A percentile compares a stretch with the other conserved stretches of the same genome.
Evolutionary conservation across 2,329 filamentous ascomycete species (phyloP).

Genomic region (Fusarium pseudonygamai): DNA sequence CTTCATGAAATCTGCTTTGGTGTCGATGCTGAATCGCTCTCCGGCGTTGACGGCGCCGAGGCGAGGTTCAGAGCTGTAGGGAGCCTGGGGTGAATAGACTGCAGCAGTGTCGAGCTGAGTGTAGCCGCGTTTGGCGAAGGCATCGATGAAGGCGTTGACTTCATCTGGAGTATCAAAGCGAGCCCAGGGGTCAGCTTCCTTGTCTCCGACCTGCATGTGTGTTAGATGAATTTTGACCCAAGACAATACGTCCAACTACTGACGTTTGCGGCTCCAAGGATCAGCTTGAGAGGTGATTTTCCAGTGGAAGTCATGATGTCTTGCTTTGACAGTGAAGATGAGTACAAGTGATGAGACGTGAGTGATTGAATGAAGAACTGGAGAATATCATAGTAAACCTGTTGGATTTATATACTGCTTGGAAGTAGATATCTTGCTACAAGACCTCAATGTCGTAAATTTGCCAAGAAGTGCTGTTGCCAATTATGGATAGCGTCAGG

Average conservation of each 20-base stretch:
- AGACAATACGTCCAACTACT: background rate
- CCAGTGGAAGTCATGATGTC: background rate
- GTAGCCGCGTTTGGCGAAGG: constrained; percentile 40
- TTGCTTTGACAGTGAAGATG: background rate
- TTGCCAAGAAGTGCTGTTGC: constrained; percentile 10
- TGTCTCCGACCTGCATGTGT: constrained; percentile 34
- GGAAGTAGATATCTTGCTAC: background rate
- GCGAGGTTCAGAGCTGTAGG: constrained; percentile 44
- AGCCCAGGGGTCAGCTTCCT: constrained; percentile 28
- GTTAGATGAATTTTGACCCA: background rate
- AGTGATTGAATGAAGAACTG: too few species aligned
- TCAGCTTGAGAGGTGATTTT: constrained; percentile 21
- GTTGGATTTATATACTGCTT: background rate
- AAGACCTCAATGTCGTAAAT: too few species aligned
- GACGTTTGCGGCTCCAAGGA: constrained; percentile 28
- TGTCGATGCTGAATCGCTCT: constrained; percentile 47
- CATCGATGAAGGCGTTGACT: constrained; percentile 35
- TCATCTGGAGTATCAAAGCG: constrained; percentile 41
- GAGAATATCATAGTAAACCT: background rate
- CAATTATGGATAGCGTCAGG: background rate
- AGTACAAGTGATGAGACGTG: background rate
- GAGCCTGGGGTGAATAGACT: constrained; percentile 44
- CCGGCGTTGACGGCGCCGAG: constrained; percentile 44
- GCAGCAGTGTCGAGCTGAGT: constrained; percentile 46
- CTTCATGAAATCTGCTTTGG: constrained; percentile 47